A percentile compares a stretch with the other conserved stretches of the same genome.
These are phyloP conservation scores for Styphnolobium japonicum DNA, from an alignment of 306 rosid species.

Conservation along the genomic window DNA sequence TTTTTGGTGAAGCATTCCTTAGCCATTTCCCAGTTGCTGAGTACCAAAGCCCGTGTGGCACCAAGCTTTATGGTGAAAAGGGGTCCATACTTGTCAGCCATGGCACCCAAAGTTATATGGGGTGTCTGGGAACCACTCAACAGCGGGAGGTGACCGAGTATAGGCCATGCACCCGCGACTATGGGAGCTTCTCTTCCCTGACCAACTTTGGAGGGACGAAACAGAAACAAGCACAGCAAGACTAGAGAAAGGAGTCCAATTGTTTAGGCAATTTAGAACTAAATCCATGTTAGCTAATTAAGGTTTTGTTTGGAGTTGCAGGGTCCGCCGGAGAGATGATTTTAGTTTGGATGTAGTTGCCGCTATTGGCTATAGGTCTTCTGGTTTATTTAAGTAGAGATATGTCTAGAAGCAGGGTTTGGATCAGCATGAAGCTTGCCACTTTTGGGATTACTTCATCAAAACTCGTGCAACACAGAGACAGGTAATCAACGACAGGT, in stretches of 20 bases:
- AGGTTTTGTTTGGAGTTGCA: no score
- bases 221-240: background rate
- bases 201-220: background rate
- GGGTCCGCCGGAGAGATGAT: no score
- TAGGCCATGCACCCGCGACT: conserved; percentile 32
- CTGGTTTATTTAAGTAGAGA: background rate
- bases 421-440: no score
- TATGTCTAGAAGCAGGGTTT: no score
- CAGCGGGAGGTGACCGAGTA: conserved; percentile 31
- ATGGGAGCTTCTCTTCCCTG: background rate
- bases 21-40: conserved; percentile 23
- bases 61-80: conserved; percentile 30
- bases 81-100: conserved; percentile 37
- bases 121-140: background rate
- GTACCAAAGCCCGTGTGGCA: background rate
- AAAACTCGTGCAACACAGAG: no score
- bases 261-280: background rate
- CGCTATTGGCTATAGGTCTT: no score
- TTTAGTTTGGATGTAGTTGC: no score
- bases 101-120: conserved; percentile 15
- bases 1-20: conserved; percentile 41
- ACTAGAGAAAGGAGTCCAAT: background rate
- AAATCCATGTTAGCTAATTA: background rate
- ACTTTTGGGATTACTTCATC: no score
- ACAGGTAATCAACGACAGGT: no score